Evolutionary conservation across 495 filamentous ascomycete genomes (phyloP), one percentile per base, ranked within the genome.

Genomic region (Penicillium diatomitis): DNA sequence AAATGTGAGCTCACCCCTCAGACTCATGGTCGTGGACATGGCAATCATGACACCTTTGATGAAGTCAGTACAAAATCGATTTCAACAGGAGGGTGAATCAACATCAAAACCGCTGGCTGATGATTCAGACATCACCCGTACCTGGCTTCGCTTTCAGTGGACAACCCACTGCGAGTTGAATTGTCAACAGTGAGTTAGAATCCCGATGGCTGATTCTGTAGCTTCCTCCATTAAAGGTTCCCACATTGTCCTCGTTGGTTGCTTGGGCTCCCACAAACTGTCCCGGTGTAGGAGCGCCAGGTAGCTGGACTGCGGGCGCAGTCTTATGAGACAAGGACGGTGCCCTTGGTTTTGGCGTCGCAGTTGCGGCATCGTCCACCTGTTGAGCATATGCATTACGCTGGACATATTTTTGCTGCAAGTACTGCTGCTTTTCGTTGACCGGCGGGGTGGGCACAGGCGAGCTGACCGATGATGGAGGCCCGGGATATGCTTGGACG

Each of bases 121-220:
- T 20, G 20, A 20, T 20, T 20, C 20, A 2, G 20, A 20, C 20
- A 20, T 20, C 2, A 20, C 20, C 32, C 66, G 49, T 75, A 82
- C 88, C 89, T 37, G 92, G 90, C 56, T 86, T 90, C 0, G 82
- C 87, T 10, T 73, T 74, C 39, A 98, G 57, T 0, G 92, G 91
- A 59, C 87, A 94, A 4, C 90, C 91, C 58, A 91, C 82, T 3
- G 92, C 91, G 9, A 98, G 64, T 60, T 96, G 90, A 3, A 98
- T 48, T 0, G 94, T 98, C 40, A 96, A 56, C 37, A 97, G 78
- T 0, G 88, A 88, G 61, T 98, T 98, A 38, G 78, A 82, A 58
- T 97, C 90, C 5, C 92, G 77, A 58, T 98, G 92, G 55, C 88
- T 92, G 65, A 98, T 88, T 20, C 94, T 74, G 61, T 91, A 98